These are phyloP conservation scores for Candida anglica DNA, from an alignment of 805 yeast genomes.

Conservation along the genomic window DNA sequence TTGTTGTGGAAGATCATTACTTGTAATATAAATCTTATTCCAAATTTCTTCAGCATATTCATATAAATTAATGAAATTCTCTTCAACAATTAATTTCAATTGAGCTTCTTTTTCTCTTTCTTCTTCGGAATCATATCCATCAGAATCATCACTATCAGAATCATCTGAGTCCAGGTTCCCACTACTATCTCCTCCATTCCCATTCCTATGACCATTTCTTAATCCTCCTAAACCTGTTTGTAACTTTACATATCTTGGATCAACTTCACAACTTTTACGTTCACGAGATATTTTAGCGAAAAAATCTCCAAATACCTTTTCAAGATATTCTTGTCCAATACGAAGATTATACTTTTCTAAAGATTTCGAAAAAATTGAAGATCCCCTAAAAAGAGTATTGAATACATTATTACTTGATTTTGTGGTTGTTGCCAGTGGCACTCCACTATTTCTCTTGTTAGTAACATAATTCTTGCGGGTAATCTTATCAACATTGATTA, in stretches of 20 bases:
- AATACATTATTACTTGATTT: constrained; percentile 29
- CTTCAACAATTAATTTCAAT: constrained; percentile 34
- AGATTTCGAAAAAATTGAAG: constrained; percentile 76
- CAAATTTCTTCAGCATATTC: constrained; percentile 58
- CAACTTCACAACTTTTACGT: constrained; percentile 68
- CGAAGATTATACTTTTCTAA: constrained; percentile 73
- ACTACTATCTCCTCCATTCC: constrained; percentile 14
- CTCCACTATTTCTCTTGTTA: constrained; percentile 17
- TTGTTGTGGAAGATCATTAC: constrained; percentile 69
- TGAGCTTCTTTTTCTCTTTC: constrained; percentile 29
- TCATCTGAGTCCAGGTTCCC: constrained; percentile 14
- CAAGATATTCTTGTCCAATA: constrained; percentile 76
- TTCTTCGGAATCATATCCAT: constrained; percentile 24
- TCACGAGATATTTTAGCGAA: constrained; percentile 50
- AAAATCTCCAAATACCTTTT: constrained; percentile 67
- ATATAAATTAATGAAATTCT: constrained; percentile 47
- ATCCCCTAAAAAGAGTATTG: constrained; percentile 66
- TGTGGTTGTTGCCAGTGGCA: constrained; percentile 5
- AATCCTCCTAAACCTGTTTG: constrained; percentile 20
- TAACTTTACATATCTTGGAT: constrained; percentile 57
- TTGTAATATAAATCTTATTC: constrained; percentile 59
- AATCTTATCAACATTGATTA: constrained; percentile 43
- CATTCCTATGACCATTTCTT: constrained; percentile 22
- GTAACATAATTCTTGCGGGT: constrained; percentile 40
- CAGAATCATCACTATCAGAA: constrained; percentile 17